Evolutionary conservation across 345 rosid genomes (phyloP).

Genomic region (Sonneratia caseolaris): DNA sequence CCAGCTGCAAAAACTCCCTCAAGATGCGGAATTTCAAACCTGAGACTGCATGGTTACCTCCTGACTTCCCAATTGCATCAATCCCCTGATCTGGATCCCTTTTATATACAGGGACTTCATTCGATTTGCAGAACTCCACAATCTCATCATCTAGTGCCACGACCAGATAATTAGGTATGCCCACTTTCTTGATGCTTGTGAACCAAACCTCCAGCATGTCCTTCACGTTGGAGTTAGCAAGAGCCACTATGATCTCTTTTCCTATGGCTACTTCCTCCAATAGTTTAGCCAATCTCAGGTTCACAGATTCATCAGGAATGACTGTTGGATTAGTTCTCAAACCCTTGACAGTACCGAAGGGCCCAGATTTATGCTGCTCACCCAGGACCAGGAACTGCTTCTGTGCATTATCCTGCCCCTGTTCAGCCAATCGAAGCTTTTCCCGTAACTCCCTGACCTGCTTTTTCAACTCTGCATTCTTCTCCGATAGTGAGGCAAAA

Average conservation of each 20-base stretch:
- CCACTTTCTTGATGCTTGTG: constrained; percentile 36
- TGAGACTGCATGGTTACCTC: constrained; percentile 37
- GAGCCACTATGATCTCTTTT: constrained; percentile 37
- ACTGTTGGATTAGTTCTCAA: constrained; percentile 33
- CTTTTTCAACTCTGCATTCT: constrained; percentile 30
- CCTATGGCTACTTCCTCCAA: constrained; percentile 25
- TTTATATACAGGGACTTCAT: constrained; percentile 33
- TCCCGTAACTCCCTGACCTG: constrained; percentile 26
- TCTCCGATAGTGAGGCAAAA: constrained; percentile 18
- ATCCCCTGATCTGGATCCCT: constrained; percentile 27
- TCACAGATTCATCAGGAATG: constrained; percentile 35
- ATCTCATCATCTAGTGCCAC: constrained; percentile 35
- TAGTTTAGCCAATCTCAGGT: constrained; percentile 31
- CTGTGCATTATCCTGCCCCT: constrained; percentile 34
- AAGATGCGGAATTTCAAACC: constrained; percentile 36
- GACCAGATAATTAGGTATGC: constrained; percentile 34
- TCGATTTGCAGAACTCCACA: constrained; percentile 27
- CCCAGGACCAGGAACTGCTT: constrained; percentile 32
- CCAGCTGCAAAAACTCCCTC: constrained; percentile 48
- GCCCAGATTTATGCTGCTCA: constrained; percentile 31
- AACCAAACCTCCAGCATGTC: constrained; percentile 41
- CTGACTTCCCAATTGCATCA: constrained; percentile 27
- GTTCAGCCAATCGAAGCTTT: constrained; percentile 33
- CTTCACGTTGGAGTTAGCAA: constrained; percentile 41
- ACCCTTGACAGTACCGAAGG: constrained; percentile 39